Evolutionary conservation across 441 rosid species (phyloP), one percentile per base, ranked within the genome.

Genomic region (Jatropha podagrica): DNA sequence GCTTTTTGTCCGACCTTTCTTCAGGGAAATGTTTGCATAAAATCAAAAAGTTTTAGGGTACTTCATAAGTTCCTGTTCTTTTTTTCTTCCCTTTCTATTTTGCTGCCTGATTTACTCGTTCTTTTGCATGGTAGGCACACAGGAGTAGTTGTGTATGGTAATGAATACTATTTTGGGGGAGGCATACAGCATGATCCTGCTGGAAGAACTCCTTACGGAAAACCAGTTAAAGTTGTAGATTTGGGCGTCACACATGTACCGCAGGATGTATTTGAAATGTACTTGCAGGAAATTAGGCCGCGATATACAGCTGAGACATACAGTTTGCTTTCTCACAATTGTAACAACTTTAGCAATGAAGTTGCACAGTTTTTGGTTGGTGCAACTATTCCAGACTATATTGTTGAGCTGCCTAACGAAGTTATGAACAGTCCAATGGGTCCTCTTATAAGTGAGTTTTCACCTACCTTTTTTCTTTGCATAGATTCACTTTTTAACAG

Each of bases 351-450:
- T 78, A 92, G 91, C 83, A 91, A 89, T 51, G 99, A 96, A 84
- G 90, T 96, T 69, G 82, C 94, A 52, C 98, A 92, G 78, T 96
- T 96, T 88, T 80, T 96, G 80, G 97, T 92, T 5, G 95, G 96
- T 77, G 82, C 83, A 38, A 75, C 81, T 2, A 93, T 96, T 71
- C 99, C 99, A 0, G 96, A 92, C 32, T 93, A 93, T 80, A 91
- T 96, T 82, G 82, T 93, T 77, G 84, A 89, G 78, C 95, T 96
- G 4, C 99, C 99, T 5, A 92, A 78, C 62, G 98, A 92, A 78
- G 94, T 96, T 75, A 72, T 92, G 89, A 87, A 82, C 89, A 93
- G 99, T 77, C 99, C 99, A 14, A 92, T 93, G 98, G 98, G 98
- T 65, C 86, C 92, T 71, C 87, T 96, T 32, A 75, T 96, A 62